Evolutionary conservation across 768 basidiomycete species (phyloP), one percentile per base, ranked within the genome.

Genomic region (Kwoniella dejecticola): DNA sequence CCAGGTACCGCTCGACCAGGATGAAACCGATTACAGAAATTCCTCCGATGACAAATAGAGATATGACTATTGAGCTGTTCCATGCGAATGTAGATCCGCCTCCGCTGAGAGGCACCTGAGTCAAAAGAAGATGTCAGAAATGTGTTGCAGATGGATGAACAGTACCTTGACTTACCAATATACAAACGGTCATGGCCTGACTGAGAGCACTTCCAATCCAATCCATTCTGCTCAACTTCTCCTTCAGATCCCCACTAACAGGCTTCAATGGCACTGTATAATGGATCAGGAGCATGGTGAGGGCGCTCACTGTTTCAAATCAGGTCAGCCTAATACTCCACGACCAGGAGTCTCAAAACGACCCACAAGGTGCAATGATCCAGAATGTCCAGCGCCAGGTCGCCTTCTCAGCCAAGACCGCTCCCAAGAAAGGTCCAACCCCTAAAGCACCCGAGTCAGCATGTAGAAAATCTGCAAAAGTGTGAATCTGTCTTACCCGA

Each of bases 61-160:
- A 56, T 24, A 75, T 75, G 21, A 71, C 71, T 3, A 61, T 57
- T 0, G 72, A 53, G 11, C 63, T 52, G 17, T 52, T 33, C 72
- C 72, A 74, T 0, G 65, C 58, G 19, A 71, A 71, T 2, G 67
- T 66, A 2, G 61, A 60, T 4, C 72, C 72, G 0, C 72, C 72
- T 0, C 72, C 72, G 12, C 60, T 57, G 23, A 74, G 41, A 2
- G 72, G 72, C 1, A 69, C 60, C 60, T 62, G 23, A 19, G 27
- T 7, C 36, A 8, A 8, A 8, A 7, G 13, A 6, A 5, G 12
- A 24, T 21, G n/a, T 33, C 33, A 30, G 31, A 11, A 7, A 13
- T n/a, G 23, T 36, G 33, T 41, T 38, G 33, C 41, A 17, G 15
- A 47, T 13, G 48, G 4, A 26, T 17, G 44, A n/a, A 24, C 26